These are phyloP conservation scores for Adiantum capillusveneris DNA, from an alignment of 75 land plant genomes.

Conservation along the genomic window DNA sequence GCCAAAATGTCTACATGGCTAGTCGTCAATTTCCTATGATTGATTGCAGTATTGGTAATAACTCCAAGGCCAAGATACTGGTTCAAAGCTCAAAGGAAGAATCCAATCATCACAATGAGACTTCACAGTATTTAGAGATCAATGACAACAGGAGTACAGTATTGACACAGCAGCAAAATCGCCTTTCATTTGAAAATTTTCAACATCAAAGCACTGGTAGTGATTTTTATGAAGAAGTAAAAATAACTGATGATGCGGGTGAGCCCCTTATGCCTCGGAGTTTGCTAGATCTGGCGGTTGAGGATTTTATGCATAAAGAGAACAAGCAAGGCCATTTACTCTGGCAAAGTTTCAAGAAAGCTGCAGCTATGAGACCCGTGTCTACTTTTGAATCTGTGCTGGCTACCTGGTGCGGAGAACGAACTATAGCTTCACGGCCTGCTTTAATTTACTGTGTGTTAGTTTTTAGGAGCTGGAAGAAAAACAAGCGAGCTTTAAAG, in stretches of 20 bases:
- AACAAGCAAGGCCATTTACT: not conserved
- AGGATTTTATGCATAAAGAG: not conserved
- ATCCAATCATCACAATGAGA: too few relatives aligned
- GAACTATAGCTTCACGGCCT: conserved; percentile 10
- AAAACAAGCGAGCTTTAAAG: conserved; percentile 22
- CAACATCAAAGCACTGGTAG: too few relatives aligned
- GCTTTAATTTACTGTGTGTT: conserved; percentile 6
- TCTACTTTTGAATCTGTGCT: not conserved
- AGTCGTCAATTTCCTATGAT: too few relatives aligned
- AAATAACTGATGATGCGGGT: not conserved
- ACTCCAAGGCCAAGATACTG: too few relatives aligned
- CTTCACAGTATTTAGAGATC: too few relatives aligned
- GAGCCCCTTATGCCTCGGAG: conserved; percentile 2
- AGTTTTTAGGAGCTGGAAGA: conserved; percentile 11
- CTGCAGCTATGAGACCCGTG: not conserved
- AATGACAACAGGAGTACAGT: too few relatives aligned
- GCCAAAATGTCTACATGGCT: too few relatives aligned
- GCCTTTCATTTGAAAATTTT: not conserved
- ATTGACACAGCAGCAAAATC: too few relatives aligned
- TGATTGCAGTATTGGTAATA: too few relatives aligned
- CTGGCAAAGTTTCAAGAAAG: not conserved
- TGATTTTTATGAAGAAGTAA: conserved; percentile 1
- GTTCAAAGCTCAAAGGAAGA: too few relatives aligned
- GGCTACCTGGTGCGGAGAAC: conserved; percentile 12
- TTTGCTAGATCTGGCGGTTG: not conserved